Conservation (phyloP, 148 eudicot species). For the Fallopia convolvulus region DNA sequence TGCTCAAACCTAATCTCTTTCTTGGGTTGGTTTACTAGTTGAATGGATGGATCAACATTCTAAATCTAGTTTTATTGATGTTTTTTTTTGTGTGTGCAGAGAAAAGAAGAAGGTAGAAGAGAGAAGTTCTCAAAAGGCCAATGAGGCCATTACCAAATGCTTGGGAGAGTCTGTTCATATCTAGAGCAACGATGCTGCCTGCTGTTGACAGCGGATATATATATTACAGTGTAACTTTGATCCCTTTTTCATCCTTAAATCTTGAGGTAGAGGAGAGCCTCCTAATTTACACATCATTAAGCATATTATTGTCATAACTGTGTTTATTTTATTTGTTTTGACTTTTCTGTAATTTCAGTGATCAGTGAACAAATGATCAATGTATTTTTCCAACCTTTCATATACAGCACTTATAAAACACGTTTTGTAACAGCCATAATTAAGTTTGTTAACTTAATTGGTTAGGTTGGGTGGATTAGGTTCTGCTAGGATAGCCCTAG, state of each 20-base stretch:
- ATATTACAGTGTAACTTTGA: not conserved
- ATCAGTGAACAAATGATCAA: not conserved
- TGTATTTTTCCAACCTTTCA: not conserved
- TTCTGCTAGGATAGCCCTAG: not conserved
- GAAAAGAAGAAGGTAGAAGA: conserved; percentile 64
- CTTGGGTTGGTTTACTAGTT: too few species aligned
- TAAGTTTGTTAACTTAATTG: not conserved
- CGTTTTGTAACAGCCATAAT: not conserved
- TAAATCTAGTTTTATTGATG: not conserved
- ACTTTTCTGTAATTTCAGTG: not conserved
- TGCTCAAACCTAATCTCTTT: not conserved
- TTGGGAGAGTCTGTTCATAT: conserved; percentile 9
- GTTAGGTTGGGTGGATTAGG: not conserved
- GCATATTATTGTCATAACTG: conserved; percentile 6
- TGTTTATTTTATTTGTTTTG: conserved; percentile 1
- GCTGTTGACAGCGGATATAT: not conserved
- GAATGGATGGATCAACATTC: too few species aligned
- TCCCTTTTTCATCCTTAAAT: not conserved
- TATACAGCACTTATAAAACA: not conserved
- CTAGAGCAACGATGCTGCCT: conserved; percentile 9
- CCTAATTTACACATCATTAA: conserved; percentile 6
- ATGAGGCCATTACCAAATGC: conserved; percentile 32
- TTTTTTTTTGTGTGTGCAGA: conserved; percentile 22
- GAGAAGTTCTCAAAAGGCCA: conserved; percentile 49
- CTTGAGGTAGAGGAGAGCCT: conserved; percentile 11